A percentile compares a stretch with the other conserved stretches of the same genome.
These are phyloP conservation scores for Chenopodium album DNA, from an alignment of 148 eudicot genomes.

Conservation along the genomic window DNA sequence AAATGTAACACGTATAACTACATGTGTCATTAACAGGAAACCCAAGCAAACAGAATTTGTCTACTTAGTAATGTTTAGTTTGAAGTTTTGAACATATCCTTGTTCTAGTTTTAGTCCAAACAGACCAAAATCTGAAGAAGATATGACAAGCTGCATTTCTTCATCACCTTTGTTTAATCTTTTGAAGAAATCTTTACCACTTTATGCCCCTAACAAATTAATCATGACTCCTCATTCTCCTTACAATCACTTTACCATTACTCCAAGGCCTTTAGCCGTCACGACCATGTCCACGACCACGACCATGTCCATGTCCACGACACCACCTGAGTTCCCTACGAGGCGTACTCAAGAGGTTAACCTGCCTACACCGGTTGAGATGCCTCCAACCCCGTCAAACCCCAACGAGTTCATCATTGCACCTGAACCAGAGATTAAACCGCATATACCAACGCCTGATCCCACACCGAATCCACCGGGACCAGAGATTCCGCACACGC, in stretches of 20 bases:
- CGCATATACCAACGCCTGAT: neutral
- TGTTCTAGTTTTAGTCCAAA: neutral
- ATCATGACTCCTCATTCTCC: neutral
- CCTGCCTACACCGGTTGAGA: conserved; percentile 18
- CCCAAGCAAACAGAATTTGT: neutral
- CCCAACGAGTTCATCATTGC: conserved; percentile 13
- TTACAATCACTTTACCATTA: neutral
- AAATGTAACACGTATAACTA: neutral
- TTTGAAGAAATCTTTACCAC: conserved; percentile 11
- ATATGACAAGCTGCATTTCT: neutral
- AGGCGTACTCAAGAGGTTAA: conserved; percentile 11
- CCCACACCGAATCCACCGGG: conserved; percentile 22
- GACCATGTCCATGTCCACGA: neutral
- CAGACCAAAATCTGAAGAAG: neutral
- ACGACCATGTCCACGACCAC: neutral
- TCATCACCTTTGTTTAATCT: conserved; percentile 9
- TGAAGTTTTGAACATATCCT: neutral
- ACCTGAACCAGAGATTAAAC: conserved; percentile 13
- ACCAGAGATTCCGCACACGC: conserved; percentile 18
- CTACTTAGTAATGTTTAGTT: neutral
- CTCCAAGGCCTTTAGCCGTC: neutral
- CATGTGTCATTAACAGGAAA: neutral
- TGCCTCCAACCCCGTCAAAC: conserved; percentile 2
- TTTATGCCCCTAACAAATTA: neutral
- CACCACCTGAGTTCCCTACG: conserved; percentile 27